Evolutionary conservation across 129 eudicot species (phyloP).

Genomic region (Arctium minus): DNA sequence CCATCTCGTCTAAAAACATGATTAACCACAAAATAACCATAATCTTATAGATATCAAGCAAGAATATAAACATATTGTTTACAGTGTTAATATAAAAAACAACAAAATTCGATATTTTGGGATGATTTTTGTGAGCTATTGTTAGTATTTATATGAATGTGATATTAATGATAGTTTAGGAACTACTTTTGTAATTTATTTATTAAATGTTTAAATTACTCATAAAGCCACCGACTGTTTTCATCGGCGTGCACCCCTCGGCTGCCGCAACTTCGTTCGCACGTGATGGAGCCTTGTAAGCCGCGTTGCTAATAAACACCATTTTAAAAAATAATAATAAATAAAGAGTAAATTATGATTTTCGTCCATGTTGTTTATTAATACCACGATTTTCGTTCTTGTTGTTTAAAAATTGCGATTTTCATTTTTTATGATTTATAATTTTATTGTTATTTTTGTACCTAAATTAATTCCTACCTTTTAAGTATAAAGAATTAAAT

Average conservation of each 20-base stretch:
- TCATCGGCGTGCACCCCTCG: not conserved
- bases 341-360: not conserved
- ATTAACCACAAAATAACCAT: not conserved
- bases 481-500: no score
- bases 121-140: not conserved
- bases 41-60: not conserved
- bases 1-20: not conserved
- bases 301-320: not conserved
- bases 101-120: not conserved
- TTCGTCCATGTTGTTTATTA: no score
- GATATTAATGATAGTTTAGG: not conserved
- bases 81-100: not conserved
- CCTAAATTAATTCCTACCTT: no score
- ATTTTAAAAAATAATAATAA: not conserved
- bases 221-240: conserved; percentile 26
- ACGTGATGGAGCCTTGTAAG: conserved; percentile 18
- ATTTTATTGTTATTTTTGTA: no score
- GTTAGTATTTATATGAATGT: not conserved
- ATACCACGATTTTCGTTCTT: no score
- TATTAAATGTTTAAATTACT: not conserved
- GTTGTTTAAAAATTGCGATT: no score
- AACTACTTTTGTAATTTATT: not conserved
- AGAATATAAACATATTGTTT: not conserved
- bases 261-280: conserved; percentile 15
- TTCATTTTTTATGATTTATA: no score